These are phyloP conservation scores for Corinectria fuckeliana DNA, from an alignment of 2,329 filamentous ascomycete species.

Conservation along the genomic window DNA sequence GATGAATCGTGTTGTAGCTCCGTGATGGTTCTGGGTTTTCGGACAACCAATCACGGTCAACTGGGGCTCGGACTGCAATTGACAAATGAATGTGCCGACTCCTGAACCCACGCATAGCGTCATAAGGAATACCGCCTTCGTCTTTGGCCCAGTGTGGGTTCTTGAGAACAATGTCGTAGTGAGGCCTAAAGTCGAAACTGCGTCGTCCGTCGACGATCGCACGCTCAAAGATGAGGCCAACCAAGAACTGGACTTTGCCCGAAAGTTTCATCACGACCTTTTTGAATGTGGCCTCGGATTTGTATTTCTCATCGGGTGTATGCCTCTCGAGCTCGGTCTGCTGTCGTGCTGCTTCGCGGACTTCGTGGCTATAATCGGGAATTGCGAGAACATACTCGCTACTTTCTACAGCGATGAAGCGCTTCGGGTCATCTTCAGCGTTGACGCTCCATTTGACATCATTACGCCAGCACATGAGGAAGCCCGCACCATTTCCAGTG, in stretches of 20 bases:
- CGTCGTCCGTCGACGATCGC: constrained; percentile 75
- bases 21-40: constrained; percentile 76
- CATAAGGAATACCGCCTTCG: constrained; percentile 68
- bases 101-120: constrained; percentile 95
- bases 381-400: constrained; percentile 94
- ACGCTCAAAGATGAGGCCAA: constrained; percentile 90
- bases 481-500: constrained; percentile 90
- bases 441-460: constrained; percentile 89
- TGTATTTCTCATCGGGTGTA: constrained; percentile 68
- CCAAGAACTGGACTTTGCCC: constrained; percentile 91
- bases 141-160: constrained; percentile 76
- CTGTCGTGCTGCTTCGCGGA: constrained; percentile 66
- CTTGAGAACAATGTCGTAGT: constrained; percentile 89
- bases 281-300: constrained; percentile 85
- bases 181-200: constrained; percentile 87
- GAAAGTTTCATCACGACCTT: constrained; percentile 99
- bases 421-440: constrained; percentile 83
- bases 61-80: constrained; percentile 85
- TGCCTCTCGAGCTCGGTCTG: constrained; percentile 64
- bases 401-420: constrained; percentile 95
- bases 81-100: constrained; percentile 97
- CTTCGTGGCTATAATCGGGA: constrained; percentile 90
- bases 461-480: constrained; percentile 98
- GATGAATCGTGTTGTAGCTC: constrained; percentile 96
- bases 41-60: constrained; percentile 84